Percentiles rank a stretch among this genome's conserved stretches.
These are phyloP conservation scores for Citrullus amarus DNA, from an alignment of 306 rosid species.

Conservation along the genomic window DNA sequence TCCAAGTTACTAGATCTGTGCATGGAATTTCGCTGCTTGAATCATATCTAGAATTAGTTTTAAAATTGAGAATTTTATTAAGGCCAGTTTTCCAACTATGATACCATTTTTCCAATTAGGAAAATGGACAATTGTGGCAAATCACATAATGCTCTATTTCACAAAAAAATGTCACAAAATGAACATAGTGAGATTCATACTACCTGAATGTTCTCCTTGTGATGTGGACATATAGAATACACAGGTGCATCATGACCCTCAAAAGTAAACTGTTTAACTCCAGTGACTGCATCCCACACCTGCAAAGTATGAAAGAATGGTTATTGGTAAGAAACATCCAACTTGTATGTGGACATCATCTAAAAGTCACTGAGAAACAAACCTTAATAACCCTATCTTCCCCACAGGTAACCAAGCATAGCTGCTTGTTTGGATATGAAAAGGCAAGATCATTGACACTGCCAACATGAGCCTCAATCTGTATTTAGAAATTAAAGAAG, in stretches of 20 bases:
- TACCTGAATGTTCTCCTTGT: slow-evolving; percentile 97
- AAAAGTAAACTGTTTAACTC: slow-evolving; percentile 58
- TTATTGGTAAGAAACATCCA: neutral
- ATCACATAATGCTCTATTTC: neutral
- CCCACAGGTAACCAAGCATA: slow-evolving; percentile 85
- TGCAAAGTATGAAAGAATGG: slow-evolving; percentile 25
- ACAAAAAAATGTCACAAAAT: neutral
- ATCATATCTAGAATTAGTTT: neutral
- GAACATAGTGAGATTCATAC: neutral
- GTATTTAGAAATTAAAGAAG: slow-evolving; percentile 12
- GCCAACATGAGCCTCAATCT: slow-evolving; percentile 96
- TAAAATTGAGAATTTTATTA: neutral
- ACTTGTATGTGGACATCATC: slow-evolving; percentile 11
- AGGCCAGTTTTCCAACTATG: neutral
- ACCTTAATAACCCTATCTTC: slow-evolving; percentile 98
- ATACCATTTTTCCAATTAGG: neutral
- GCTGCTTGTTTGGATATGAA: slow-evolving; percentile 94
- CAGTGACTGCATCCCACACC: slow-evolving; percentile 97
- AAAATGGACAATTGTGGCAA: neutral
- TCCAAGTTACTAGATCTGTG: neutral
- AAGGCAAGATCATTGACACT: slow-evolving; percentile 97
- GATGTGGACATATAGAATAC: slow-evolving; percentile 93
- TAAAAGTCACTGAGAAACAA: slow-evolving; percentile 23
- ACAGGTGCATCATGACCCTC: slow-evolving; percentile 97
- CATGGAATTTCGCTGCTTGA: neutral